Evolutionary conservation across 495 filamentous ascomycete species (phyloP).

Genomic region (Pyrenopolyporus hunteri): DNA sequence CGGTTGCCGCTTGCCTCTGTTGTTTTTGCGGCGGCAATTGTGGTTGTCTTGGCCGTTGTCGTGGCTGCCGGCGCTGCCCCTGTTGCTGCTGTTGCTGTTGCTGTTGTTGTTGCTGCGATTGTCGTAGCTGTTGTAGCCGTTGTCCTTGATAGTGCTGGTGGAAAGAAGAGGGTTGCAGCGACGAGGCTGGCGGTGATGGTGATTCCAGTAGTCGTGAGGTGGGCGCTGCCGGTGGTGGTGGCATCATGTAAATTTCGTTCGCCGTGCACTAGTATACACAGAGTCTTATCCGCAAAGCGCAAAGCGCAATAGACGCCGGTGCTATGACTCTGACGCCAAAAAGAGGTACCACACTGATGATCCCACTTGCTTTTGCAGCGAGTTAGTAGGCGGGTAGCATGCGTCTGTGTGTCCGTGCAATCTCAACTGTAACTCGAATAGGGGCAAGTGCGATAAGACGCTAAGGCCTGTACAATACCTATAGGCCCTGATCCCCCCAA

Average conservation of each 20-base stretch:
- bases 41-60: too few species aligned
- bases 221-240: constrained; percentile 20
- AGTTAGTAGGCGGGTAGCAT: constrained; percentile 8
- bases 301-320: constrained; percentile 15
- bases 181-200: constrained; percentile 1
- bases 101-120: neutral
- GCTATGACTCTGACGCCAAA: constrained; percentile 28
- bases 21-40: neutral
- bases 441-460: constrained; percentile 21
- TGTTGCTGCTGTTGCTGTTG: neutral
- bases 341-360: constrained; percentile 30
- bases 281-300: constrained; percentile 5
- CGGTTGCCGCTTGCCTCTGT: neutral
- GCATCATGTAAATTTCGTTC: constrained; percentile 22
- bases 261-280: constrained; percentile 9
- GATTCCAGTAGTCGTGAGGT: constrained; percentile 14
- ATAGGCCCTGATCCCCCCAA: neutral
- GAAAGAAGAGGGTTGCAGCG: constrained; percentile 3
- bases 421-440: constrained; percentile 8
- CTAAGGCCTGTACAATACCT: neutral
- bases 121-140: too few species aligned
- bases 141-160: constrained; percentile 13
- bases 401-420: constrained; percentile 6
- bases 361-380: constrained; percentile 14
- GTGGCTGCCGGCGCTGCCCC: neutral